Conservation (phyloP, 495 filamentous ascomycete genomes). For the Letharia lupina region DNA sequence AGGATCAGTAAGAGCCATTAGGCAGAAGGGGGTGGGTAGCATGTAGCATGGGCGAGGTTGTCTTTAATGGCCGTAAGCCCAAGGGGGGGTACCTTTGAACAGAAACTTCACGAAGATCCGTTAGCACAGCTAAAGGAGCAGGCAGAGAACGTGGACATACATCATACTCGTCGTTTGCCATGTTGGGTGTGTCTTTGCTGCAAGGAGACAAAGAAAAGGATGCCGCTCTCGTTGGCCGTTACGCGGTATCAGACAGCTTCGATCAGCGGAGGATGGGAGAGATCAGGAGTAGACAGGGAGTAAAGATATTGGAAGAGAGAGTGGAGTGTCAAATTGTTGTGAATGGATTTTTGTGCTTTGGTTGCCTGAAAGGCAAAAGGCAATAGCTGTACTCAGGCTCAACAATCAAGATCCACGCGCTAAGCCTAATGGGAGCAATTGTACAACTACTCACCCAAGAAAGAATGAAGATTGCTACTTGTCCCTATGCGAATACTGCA, state of each 20-base stretch:
- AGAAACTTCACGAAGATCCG: constrained; percentile 62
- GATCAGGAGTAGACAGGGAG: no score
- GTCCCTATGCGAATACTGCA: not conserved
- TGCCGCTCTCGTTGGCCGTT: constrained; percentile 3
- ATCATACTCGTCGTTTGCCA: constrained; percentile 99
- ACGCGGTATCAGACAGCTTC: not conserved
- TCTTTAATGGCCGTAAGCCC: not conserved
- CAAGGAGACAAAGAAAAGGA: constrained; percentile 11
- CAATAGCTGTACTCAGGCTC: not conserved
- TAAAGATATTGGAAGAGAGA: not conserved
- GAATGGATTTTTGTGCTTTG: not conserved
- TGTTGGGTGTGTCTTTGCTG: constrained; percentile 35
- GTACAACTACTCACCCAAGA: not conserved
- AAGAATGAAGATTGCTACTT: not conserved
- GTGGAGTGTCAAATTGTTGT: not conserved
- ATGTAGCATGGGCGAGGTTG: not conserved
- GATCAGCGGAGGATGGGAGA: not conserved
- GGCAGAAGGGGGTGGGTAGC: constrained; percentile 22
- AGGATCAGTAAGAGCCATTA: constrained; percentile 13
- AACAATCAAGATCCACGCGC: not conserved
- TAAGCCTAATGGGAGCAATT: not conserved
- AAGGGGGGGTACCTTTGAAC: constrained; percentile 61
- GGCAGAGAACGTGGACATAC: constrained; percentile 48
- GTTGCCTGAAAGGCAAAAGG: not conserved
- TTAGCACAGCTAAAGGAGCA: constrained; percentile 22